A percentile compares a stretch with the other conserved stretches of the same genome.
These are phyloP conservation scores for Ceriops tagal DNA, from an alignment of 345 rosid genomes.

Conservation along the genomic window DNA sequence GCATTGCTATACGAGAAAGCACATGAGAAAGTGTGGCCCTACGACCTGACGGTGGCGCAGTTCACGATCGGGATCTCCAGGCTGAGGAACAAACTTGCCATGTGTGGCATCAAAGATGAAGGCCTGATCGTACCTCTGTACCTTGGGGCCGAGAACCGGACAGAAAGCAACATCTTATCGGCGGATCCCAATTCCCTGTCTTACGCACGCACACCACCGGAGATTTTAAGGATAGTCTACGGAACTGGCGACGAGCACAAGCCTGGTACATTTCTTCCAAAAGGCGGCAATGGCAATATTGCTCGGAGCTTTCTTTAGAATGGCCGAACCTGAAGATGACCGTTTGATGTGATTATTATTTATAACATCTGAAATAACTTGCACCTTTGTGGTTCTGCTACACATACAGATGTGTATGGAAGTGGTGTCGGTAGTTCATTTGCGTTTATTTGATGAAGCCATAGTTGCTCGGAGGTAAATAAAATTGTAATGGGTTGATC, in stretches of 20 bases:
- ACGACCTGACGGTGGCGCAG: conserved; percentile 36
- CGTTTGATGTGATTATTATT: no score
- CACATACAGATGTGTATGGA: no score
- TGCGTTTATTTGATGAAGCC: no score
- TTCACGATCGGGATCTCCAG: conserved; percentile 31
- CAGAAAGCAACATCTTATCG: conserved; percentile 34
- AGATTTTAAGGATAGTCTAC: conserved; percentile 39
- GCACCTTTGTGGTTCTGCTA: no score
- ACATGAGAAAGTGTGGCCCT: conserved; percentile 25
- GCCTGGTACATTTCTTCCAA: conserved; percentile 13
- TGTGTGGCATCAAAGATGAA: conserved; percentile 51
- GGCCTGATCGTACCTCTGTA: conserved; percentile 40
- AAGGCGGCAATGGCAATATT: conserved; percentile 36
- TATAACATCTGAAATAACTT: no score
- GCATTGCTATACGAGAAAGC: conserved; percentile 47
- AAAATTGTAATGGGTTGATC: no score
- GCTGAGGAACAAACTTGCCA: conserved; percentile 36
- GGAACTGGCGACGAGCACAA: conserved; percentile 24
- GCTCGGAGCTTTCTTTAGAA: conserved; percentile 16
- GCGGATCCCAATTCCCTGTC: conserved; percentile 32
- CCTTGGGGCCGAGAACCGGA: conserved; percentile 40
- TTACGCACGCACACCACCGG: conserved; percentile 32
- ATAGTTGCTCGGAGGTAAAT: no score
- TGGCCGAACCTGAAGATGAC: no score
- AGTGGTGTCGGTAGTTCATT: no score